Conservation (phyloP, 805 yeast genomes). For the Clavispora carvajalis region DNA sequence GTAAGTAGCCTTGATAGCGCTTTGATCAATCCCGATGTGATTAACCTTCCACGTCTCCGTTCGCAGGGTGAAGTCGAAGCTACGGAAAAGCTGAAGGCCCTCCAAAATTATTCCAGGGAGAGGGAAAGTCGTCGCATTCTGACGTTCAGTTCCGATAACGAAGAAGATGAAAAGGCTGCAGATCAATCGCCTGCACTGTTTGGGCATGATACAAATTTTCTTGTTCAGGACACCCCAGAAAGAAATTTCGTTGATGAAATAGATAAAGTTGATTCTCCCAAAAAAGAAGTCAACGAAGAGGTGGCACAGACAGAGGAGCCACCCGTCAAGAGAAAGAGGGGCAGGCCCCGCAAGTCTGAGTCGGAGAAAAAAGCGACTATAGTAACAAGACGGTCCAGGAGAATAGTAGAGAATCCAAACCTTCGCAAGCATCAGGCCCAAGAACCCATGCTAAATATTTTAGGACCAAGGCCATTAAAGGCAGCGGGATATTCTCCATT, state of each 20-base stretch:
- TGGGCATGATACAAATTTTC: background rate
- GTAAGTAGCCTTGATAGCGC: constrained; percentile 21
- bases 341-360: constrained; percentile 14
- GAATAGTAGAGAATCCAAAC: constrained; percentile 13
- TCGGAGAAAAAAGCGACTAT: constrained; percentile 5
- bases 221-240: background rate
- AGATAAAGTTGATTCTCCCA: background rate
- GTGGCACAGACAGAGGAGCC: background rate
- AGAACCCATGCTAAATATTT: background rate
- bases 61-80: background rate
- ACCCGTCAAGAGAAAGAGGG: constrained; percentile 12
- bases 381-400: constrained; percentile 11
- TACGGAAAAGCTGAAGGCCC: background rate
- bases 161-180: constrained; percentile 3
- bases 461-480: constrained; percentile 8
- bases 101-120: background rate
- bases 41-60: constrained; percentile 15
- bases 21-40: constrained; percentile 18
- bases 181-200: background rate
- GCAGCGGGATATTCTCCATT: constrained; percentile 8
- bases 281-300: background rate
- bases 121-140: constrained; percentile 5
- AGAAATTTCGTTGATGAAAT: background rate
- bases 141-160: constrained; percentile 13
- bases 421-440: constrained; percentile 7